Evolutionary conservation across 2,329 filamentous ascomycete species (phyloP).

Genomic region (Cercospora nicotianae): DNA sequence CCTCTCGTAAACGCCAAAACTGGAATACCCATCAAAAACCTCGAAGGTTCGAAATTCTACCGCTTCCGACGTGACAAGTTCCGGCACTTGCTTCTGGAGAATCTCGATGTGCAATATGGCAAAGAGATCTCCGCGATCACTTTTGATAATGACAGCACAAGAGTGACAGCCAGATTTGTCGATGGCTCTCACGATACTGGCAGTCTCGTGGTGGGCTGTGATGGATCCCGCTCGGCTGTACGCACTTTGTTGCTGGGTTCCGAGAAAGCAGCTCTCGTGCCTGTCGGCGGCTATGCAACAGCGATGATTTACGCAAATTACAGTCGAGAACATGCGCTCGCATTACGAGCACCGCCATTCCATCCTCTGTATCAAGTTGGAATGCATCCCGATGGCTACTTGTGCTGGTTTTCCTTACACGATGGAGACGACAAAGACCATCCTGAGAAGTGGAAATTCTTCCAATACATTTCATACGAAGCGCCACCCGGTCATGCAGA

Average conservation of each 20-base stretch:
- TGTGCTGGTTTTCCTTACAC: slow-evolving; percentile 15
- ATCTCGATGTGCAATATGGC: slow-evolving; percentile 21
- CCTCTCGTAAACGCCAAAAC: slow-evolving; percentile 16
- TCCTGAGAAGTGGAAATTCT: slow-evolving; percentile 19
- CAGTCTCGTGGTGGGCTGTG: slow-evolving; percentile 28
- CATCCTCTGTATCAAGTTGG: slow-evolving; percentile 20
- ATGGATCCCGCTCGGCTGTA: slow-evolving; percentile 29
- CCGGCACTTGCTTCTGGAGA: slow-evolving; percentile 10
- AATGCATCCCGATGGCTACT: slow-evolving; percentile 15
- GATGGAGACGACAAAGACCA: slow-evolving; percentile 10
- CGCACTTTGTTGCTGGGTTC: slow-evolving; percentile 22
- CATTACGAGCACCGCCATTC: slow-evolving; percentile 13
- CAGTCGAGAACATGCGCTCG: slow-evolving; percentile 17
- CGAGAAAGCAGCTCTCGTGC: slow-evolving; percentile 3
- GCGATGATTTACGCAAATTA: slow-evolving; percentile 24
- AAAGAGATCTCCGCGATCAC: slow-evolving; percentile 16
- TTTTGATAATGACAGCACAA: slow-evolving; percentile 13
- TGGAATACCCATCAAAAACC: slow-evolving; percentile 12
- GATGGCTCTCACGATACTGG: slow-evolving; percentile 24
- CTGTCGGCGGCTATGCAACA: slow-evolving; percentile 20
- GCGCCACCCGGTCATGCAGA: slow-evolving; percentile 12
- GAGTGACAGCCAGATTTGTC: slow-evolving; percentile 24
- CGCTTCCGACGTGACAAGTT: slow-evolving; percentile 21
- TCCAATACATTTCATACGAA: slow-evolving; percentile 20
- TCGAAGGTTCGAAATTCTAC: slow-evolving; percentile 13